Evolutionary conservation across 2,329 filamentous ascomycete genomes (phyloP).

Genomic region (Mycogone perniciosa): DNA sequence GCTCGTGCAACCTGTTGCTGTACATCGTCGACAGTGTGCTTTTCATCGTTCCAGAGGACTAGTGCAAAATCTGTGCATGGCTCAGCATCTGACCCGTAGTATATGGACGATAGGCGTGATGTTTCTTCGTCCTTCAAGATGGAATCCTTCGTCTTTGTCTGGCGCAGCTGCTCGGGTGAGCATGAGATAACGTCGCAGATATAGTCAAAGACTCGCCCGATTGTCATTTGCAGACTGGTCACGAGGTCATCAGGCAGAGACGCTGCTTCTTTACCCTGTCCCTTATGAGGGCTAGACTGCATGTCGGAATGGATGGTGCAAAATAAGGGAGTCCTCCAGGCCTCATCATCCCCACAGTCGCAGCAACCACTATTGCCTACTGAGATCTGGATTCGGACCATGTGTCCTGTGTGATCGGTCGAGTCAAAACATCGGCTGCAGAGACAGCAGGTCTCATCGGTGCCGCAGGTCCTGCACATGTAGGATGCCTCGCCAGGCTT

Average conservation of each 20-base stretch:
- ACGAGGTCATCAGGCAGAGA: constrained; percentile 68
- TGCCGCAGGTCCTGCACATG: constrained; percentile 85
- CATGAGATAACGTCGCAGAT: constrained; percentile 97
- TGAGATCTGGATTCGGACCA: constrained; percentile 82
- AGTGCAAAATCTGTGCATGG: constrained; percentile 64
- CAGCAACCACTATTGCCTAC: constrained; percentile 93
- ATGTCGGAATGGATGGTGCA: constrained; percentile 85
- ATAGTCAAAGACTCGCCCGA: constrained; percentile 82
- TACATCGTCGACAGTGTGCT: constrained; percentile 91
- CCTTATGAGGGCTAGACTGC: constrained; percentile 44
- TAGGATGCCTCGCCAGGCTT: constrained; percentile 91
- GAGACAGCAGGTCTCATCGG: constrained; percentile 91
- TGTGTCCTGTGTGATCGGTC: constrained; percentile 89
- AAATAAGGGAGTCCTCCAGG: constrained; percentile 80
- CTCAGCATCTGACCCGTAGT: constrained; percentile 57
- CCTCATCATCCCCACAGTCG: constrained; percentile 93
- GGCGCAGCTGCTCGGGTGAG: constrained; percentile 86
- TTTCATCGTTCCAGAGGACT: constrained; percentile 96
- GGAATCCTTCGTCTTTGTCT: constrained; percentile 74
- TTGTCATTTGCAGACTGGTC: constrained; percentile 74
- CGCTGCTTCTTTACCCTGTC: constrained; percentile 54
- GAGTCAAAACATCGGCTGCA: constrained; percentile 93
- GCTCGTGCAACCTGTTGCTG: constrained; percentile 84
- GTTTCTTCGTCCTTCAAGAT: constrained; percentile 75
- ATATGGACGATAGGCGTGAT: constrained; percentile 64